Evolutionary conservation across 2,329 filamentous ascomycete genomes (phyloP), one percentile per base, ranked within the genome.

Genomic region (Didymella lethalis): DNA sequence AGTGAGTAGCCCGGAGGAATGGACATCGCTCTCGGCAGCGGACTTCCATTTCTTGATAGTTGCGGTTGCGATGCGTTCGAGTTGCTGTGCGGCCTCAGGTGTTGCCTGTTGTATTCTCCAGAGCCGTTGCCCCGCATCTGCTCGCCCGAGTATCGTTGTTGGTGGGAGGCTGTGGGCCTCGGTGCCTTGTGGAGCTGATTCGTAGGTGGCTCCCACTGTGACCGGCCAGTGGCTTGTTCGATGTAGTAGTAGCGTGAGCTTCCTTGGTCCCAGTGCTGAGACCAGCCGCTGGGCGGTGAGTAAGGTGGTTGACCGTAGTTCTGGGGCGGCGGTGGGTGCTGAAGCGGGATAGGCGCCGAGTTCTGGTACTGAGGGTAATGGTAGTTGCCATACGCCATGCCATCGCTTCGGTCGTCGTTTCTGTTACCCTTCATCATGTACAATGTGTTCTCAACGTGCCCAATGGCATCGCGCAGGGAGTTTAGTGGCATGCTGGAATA

Each of bases 221-320:
- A 83, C 54, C 81, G 83, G 18, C 86, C 85, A 5, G 85, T 85
- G 47, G 83, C 79, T 55, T 84, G 77, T 71, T 90, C 86, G 59
- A 85, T 81, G 69, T 88, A 90, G 76, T 85, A 90, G 78, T 85
- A 88, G 54, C 85, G 84, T 69, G 87, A 83, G 54, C 81, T 78
- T 54, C 78, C 79, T 51, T 84, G 82, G 64, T 90, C 87, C 75
- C 83, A 90, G 71, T 88, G 83, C 14, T 85, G 79, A 28, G 80
- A 76, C 87, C 88, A 90, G 64, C 87, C 87, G 5, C 60, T 62
- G 3, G 70, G 68, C 50, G 28, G 79, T 69, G 12, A 61, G 32
- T 56, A 61, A 4, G 53, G 58, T 44, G 57, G 57, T 8, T 60
- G 51, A 2, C 57, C 57, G 25, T 60, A 60, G 34, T 55, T 51